Base-by-base conservation (phyloP, 192 early-diverging fungal genomes). In the Umbelopsis sp. region DNA sequence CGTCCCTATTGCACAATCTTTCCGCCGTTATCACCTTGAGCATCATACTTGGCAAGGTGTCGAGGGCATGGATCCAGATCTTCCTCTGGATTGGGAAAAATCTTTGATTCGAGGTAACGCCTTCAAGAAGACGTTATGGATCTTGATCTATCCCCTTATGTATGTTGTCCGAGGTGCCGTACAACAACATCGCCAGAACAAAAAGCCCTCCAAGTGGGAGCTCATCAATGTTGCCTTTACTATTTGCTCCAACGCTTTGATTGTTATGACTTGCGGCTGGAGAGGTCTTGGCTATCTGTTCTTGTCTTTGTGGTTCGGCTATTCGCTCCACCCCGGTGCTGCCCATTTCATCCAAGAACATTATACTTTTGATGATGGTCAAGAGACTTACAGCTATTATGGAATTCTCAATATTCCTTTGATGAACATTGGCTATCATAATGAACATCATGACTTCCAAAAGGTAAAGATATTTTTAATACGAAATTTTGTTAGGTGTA, bases 11-110 rank as follows among this genome's bases (percentile, higher is more conserved):
- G 90, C 91, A 21, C 85, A 87, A 75, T 93, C 92, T 21, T 93
- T 93, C 83, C 90, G 92, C 58, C 84, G 91, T 5, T 92, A 93
- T 74, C 97, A 98, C 80, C 84, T 97, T 67, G 97, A 97, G 79
- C 97, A 98, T 79, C 97, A 98, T 83, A 92, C 93, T n/a, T 96
- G 89, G 82, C 95, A 97, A 82, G 97, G 97, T 18, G 95, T 97
- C 15, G 88, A 90, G 23, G 95, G 94, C 18, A 88, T 92, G 74
- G 97, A 98, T 74, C 92, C 95, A 55, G 97, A 98, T 76, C 85
- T 98, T 25, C 97, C 97, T 7, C 82, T 94, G 9, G 89, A 93
- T 53, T 90, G 92, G 85, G 95, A 98, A 80, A 89, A 87, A 75
- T 85, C 84, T 30, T 74, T 97, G 64, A 89, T 93, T 67, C 82